phyloP scores from a whole-genome alignment of 805 yeast genomes.

The Aciculoconidium aculeatum region DNA sequence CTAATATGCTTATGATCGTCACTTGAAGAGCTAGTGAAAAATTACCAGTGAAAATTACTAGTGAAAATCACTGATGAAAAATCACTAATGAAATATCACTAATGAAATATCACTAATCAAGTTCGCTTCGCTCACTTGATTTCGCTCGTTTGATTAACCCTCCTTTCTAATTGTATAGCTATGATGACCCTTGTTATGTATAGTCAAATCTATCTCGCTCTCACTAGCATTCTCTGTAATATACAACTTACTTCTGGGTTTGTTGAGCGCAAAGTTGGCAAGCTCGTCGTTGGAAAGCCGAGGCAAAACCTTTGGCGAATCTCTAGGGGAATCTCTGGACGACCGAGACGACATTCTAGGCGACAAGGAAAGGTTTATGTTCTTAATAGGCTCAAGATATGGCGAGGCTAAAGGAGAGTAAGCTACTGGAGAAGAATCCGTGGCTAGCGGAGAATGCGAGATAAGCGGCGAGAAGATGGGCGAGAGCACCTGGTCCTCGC shows the following conservation, averaged over 20 bases:
- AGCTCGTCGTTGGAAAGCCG: conserved; percentile 3
- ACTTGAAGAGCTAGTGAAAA: too few species aligned
- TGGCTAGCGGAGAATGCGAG: too few species aligned
- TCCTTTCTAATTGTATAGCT: conserved; percentile 3
- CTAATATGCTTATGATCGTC: too few species aligned
- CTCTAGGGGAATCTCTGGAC: conserved; percentile 1
- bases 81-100: too few species aligned
- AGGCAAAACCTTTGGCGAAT: not conserved
- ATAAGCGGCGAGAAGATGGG: conserved; percentile 46
- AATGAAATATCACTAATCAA: too few species aligned
- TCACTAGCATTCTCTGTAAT: conserved; percentile 4
- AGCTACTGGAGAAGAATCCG: conserved; percentile 6
- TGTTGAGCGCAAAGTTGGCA: conserved; percentile 1
- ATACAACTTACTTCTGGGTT: conserved; percentile 6
- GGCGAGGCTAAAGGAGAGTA: conserved; percentile 8
- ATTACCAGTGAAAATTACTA: too few species aligned
- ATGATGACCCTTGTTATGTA: conserved; percentile 5
- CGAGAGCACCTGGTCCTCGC: conserved; percentile 38
- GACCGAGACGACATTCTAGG: conserved; percentile 6
- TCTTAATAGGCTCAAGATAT: conserved; percentile 2
- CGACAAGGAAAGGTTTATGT: conserved; percentile 3
- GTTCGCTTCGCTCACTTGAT: too few species aligned
- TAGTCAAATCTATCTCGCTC: conserved; percentile 1
- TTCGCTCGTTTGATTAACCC: too few species aligned
- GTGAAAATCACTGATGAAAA: too few species aligned